Evolutionary conservation across 1,284 basidiomycete species (phyloP).

Genomic region (Ceratobasidium sp.): DNA sequence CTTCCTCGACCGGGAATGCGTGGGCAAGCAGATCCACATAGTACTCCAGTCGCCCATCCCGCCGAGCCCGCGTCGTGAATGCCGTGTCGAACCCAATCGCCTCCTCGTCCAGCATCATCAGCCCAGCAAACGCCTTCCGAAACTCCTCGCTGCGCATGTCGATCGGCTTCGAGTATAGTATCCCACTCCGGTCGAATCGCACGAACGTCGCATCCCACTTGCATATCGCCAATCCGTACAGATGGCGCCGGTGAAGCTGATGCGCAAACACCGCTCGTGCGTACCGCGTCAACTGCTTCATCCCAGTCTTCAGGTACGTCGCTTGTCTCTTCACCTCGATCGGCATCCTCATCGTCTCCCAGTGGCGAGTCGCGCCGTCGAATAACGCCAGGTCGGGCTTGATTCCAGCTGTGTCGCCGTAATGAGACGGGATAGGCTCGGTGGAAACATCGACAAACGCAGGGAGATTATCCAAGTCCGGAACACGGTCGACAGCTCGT

Average conservation of each 20-base stretch:
- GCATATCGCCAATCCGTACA: conserved; percentile 21
- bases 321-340: conserved; percentile 16
- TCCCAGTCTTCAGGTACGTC: background rate
- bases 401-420: background rate
- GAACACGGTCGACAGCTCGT: background rate
- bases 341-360: conserved; percentile 26
- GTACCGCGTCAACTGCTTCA: conserved; percentile 22
- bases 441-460: background rate
- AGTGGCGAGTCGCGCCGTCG: conserved; percentile 3
- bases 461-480: background rate
- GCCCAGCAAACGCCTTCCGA: conserved; percentile 8
- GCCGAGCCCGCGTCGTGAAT: background rate
- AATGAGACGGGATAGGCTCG: background rate
- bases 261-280: conserved; percentile 24
- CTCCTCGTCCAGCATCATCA: conserved; percentile 3
- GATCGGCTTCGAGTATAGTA: conserved; percentile 12
- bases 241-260: conserved; percentile 22
- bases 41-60: conserved; percentile 5
- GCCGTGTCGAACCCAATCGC: conserved; percentile 6
- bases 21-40: conserved; percentile 13
- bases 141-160: conserved; percentile 3
- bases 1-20: background rate
- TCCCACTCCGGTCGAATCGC: conserved; percentile 18
- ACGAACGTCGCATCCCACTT: conserved; percentile 14
- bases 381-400: conserved; percentile 31